Evolutionary conservation across 164 flowering plant species (phyloP).

Genomic region (Vitis amurensis): DNA sequence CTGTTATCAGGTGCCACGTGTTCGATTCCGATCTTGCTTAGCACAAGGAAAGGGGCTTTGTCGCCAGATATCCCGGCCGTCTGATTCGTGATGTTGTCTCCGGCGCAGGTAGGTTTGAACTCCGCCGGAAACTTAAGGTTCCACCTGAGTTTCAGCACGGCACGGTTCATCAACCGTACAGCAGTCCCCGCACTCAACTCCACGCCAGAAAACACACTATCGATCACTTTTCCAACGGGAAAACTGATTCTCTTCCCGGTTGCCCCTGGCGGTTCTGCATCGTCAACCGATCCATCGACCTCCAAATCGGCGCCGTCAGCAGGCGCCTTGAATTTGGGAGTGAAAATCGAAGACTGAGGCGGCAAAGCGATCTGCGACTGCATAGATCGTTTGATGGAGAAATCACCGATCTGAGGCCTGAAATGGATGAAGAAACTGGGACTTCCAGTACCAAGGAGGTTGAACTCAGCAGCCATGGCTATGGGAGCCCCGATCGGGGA

Average conservation of each 20-base stretch:
- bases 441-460: slow-evolving; percentile 14
- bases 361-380: neutral
- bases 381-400: slow-evolving; percentile 18
- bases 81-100: slow-evolving; percentile 1
- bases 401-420: slow-evolving; percentile 37
- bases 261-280: neutral
- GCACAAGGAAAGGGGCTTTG: slow-evolving; percentile 5
- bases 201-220: slow-evolving; percentile 10
- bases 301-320: neutral
- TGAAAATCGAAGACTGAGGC: slow-evolving; percentile 4
- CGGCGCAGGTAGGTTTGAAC: no score
- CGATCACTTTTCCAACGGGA: neutral
- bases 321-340: neutral
- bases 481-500: slow-evolving; percentile 6
- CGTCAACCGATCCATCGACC: neutral
- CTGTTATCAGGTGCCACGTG: neutral
- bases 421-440: slow-evolving; percentile 34
- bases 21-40: slow-evolving; percentile 9
- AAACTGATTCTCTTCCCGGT: slow-evolving; percentile 6
- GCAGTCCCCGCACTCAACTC: slow-evolving; percentile 27
- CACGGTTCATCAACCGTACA: slow-evolving; percentile 19
- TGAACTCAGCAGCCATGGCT: slow-evolving; percentile 17
- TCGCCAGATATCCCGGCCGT: slow-evolving; percentile 9
- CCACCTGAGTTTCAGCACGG: slow-evolving; percentile 34
- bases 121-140: slow-evolving; percentile 23